Base-by-base conservation (phyloP, 1,139 yeast species). In the Debaryomyces sp. region DNA sequence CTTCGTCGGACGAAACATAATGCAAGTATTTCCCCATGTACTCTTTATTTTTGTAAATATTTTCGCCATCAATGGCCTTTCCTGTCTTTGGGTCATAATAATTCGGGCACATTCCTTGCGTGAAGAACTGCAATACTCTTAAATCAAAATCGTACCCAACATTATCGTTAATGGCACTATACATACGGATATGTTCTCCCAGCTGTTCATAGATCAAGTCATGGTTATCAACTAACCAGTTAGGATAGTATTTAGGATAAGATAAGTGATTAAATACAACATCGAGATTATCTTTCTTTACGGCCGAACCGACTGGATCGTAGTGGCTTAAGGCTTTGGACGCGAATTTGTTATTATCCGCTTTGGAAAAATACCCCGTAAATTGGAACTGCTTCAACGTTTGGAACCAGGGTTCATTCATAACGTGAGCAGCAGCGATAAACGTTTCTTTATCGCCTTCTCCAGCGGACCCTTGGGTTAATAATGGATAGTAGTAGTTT, bases 361-460 rank as follows among this genome's bases (percentile, higher is more conserved):
- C 67, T 55, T 75, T 72, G 29, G 63, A 60, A n/a, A 58, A 39
- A 59, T 81, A 79, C 0, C 89, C 89, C 15, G 80, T 68, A 73
- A 85, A 84, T 45, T 61, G 60, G 54, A 81, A 79, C 44, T 65
- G 71, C 52, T 78, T 75, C 44, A 69, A 55, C 6, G 85, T 81
- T 60, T 82, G 88, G 62, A 78, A 81, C 65, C 78, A 81, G 2
- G 80, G 78, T 44, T 72, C 64, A 0, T 67, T 57, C 54, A 82
- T 58, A 0, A 75, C 84, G 47, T 72, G 74, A 0, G 88, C 87
- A 1, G 89, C 87, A 2, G 86, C 85, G 24, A 84, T 77, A 54
- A 82, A 84, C 0, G 89, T 82, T 55, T 84, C 89, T 62, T 84
- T 84, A 56, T 84, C 89, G 43, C 89, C 89, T 64, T 84, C 87